Evolutionary conservation across 345 rosid genomes (phyloP), one percentile per base, ranked within the genome.

Genomic region (Theobroma cacao): DNA sequence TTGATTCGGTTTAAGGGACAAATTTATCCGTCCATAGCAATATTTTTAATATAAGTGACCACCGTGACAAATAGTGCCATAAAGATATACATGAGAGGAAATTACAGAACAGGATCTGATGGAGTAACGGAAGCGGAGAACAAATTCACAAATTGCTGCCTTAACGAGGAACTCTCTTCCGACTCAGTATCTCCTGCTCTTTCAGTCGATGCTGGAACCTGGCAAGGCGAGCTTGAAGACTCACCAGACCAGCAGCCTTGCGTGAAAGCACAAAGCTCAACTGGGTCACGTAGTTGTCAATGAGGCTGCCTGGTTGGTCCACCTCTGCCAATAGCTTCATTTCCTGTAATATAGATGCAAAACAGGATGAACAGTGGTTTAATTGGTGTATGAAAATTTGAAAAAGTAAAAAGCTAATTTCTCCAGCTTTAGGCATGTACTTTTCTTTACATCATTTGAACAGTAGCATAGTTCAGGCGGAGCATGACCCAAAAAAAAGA

Each of bases 211-310:
- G 98, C 81, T 94, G 99, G 87, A 96, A 94, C 83, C 97, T 89
- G 60, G 99, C 95, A 65, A 96, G 97, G 70, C 98, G 95, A 56
- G 99, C 97, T 82, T 94, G 98, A 73, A 96, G 98, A 75, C 97
- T 90, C 33, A 90, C 98, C 60, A 93, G 82, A 70, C 95, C 90
- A 33, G 97, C 99, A 75, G 98, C 99, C 86, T 96, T 96, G 82
- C 98, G 95, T 1, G 99, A 96, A 55, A 96, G 94, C 76, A 96
- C 93, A 84, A 92, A 91, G 86, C 89, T 94, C 87, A 96, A 76
- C 72, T 92, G 98, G 74, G 95, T 90, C 50, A 96, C 97, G 48
- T 96, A 92, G 82, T 86, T 92, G 87, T 96, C 99, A 34, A 96
- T 96, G 55, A 86, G 94, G 86, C 98, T 96, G 76, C 98, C 99